Evolutionary conservation across 805 yeast species (phyloP).

Genomic region (Hemisphaericaspora nanyangensis): DNA sequence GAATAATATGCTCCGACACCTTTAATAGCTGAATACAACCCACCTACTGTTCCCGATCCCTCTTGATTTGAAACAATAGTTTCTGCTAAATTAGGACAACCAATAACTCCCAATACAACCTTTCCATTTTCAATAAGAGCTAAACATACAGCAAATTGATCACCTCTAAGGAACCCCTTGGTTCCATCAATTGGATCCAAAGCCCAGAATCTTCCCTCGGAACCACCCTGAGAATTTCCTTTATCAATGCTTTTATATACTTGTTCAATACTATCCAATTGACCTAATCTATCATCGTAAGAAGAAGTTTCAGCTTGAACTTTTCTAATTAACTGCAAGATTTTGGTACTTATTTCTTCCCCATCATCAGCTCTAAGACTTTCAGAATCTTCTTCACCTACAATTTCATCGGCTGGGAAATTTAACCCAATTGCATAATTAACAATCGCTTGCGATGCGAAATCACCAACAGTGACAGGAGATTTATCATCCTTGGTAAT

Average conservation of each 20-base stretch:
- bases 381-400: slow-evolving; percentile 90
- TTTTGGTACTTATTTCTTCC: slow-evolving; percentile 45
- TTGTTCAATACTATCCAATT: slow-evolving; percentile 40
- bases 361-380: slow-evolving; percentile 47
- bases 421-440: slow-evolving; percentile 75
- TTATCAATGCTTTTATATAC: slow-evolving; percentile 67
- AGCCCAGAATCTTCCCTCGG: slow-evolving; percentile 87
- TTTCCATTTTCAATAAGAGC: slow-evolving; percentile 84
- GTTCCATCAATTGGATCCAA: slow-evolving; percentile 98
- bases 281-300: slow-evolving; percentile 33
- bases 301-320: slow-evolving; percentile 46
- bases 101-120: slow-evolving; percentile 88
- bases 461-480: slow-evolving; percentile 96
- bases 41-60: slow-evolving; percentile 50
- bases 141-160: slow-evolving; percentile 94
- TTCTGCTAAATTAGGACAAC: slow-evolving; percentile 86
- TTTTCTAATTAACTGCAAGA: slow-evolving; percentile 55
- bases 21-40: slow-evolving; percentile 65
- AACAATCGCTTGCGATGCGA: slow-evolving; percentile 91
- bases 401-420: slow-evolving; percentile 82
- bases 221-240: slow-evolving; percentile 80
- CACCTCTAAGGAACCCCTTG: slow-evolving; percentile 90
- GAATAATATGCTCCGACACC: slow-evolving; percentile 65
- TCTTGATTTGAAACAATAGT: slow-evolving; percentile 35
- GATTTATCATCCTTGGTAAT: slow-evolving; percentile 83